These are phyloP conservation scores for Aureobasidium leucospermi DNA, from an alignment of 2,329 filamentous ascomycete genomes.

Conservation along the genomic window DNA sequence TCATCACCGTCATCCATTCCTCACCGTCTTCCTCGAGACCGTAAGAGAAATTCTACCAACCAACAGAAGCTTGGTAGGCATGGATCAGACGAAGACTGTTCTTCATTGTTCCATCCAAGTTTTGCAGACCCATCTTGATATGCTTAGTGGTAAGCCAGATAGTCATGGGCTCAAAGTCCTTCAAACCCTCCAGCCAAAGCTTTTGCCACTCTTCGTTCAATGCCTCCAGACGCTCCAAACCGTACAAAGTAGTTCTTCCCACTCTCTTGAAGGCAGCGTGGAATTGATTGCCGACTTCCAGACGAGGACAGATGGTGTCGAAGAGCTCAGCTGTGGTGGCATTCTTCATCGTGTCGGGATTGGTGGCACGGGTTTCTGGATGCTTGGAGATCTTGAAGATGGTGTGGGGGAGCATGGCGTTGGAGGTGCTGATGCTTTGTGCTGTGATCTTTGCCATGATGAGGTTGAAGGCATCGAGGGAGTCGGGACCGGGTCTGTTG, in stretches of 20 bases:
- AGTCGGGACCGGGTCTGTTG: conserved; percentile 1
- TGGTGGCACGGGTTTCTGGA: not conserved
- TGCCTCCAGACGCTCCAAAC: not conserved
- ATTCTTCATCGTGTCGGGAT: not conserved
- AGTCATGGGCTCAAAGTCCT: not conserved
- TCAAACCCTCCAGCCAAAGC: not conserved
- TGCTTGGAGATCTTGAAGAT: not conserved
- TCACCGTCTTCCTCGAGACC: too few species aligned
- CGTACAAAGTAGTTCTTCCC: not conserved
- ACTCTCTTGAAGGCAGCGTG: not conserved
- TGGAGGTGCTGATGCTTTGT: not conserved
- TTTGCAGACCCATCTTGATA: not conserved
- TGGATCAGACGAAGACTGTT: not conserved
- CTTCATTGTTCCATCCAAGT: not conserved
- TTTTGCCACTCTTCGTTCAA: not conserved
- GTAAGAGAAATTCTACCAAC: not conserved
- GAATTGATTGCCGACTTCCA: not conserved
- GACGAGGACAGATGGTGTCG: not conserved
- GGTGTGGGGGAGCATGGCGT: not conserved
- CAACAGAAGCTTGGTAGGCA: not conserved
- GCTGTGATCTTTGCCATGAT: not conserved
- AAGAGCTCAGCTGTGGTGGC: not conserved
- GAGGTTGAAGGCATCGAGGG: not conserved
- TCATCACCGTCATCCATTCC: too few species aligned
- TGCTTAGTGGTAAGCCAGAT: not conserved